Conservation (phyloP, 2,329 filamentous ascomycete species). For the Claviceps spartinae region DNA sequence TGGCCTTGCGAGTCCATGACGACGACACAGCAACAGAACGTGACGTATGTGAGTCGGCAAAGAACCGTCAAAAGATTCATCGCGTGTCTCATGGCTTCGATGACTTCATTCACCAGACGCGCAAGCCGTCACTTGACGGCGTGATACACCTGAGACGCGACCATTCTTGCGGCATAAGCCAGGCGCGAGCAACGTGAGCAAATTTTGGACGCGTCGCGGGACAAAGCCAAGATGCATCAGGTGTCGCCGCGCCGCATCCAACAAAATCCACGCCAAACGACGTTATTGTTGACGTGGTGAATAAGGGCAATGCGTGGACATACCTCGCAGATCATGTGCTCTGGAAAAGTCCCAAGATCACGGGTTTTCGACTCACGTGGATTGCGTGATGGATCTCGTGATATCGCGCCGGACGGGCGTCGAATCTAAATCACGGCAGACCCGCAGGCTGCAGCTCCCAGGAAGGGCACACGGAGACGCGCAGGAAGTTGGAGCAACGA, state of each 20-base stretch:
- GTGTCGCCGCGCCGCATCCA: conserved; percentile 3
- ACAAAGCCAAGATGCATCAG: neutral
- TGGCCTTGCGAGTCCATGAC: neutral
- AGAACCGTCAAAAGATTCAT: neutral
- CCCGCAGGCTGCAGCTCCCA: conserved; percentile 8
- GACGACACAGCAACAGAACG: neutral
- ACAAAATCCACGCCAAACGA: conserved; percentile 2
- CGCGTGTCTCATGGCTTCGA: neutral
- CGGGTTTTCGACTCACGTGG: conserved; percentile 32
- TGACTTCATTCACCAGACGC: neutral
- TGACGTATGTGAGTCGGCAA: neutral
- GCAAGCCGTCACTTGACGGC: conserved; percentile 4
- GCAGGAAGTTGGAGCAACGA: neutral
- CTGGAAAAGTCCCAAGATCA: conserved; percentile 24
- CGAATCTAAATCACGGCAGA: conserved; percentile 18
- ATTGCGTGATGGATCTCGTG: conserved; percentile 34
- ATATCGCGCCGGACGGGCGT: conserved; percentile 25
- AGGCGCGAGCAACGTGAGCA: neutral
- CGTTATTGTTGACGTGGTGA: conserved; percentile 9
- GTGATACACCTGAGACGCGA: neutral
- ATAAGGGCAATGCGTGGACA: conserved; percentile 17
- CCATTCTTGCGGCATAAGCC: neutral
- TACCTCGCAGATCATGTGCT: conserved; percentile 34
- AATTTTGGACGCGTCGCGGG: neutral
- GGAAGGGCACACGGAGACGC: conserved; percentile 1